Conservation (phyloP, 2,329 filamentous ascomycete species). For the Trichoderma sp. region DNA sequence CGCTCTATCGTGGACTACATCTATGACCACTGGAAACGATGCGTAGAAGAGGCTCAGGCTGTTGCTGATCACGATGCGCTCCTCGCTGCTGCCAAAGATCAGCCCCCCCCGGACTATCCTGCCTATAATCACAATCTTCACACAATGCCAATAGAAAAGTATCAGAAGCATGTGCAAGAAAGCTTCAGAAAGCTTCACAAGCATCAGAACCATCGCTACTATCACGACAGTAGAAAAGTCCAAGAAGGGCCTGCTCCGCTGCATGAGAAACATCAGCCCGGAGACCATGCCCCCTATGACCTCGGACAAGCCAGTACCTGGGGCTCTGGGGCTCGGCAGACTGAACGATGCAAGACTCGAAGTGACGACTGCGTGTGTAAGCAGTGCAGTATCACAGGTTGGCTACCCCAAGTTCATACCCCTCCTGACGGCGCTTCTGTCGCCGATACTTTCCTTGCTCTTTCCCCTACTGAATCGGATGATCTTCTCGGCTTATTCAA, state of each 20-base stretch:
- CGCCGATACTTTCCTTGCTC: neutral
- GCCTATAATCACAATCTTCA: conserved; percentile 7
- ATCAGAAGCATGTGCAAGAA: neutral
- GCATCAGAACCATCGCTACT: neutral
- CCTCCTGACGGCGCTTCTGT: neutral
- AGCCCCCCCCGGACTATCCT: neutral
- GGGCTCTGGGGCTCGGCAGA: conserved; percentile 9
- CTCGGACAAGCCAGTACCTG: conserved; percentile 1
- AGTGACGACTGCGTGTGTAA: conserved; percentile 27
- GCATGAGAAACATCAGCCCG: neutral
- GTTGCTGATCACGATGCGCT: neutral
- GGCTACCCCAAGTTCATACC: neutral
- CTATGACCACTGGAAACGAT: conserved; percentile 8
- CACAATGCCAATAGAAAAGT: neutral
- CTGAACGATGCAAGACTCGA: neutral
- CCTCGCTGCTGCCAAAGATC: neutral
- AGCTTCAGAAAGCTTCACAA: conserved; percentile 2
- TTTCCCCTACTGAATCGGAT: neutral
- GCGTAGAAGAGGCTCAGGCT: neutral
- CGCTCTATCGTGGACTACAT: conserved; percentile 5
- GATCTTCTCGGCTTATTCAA: neutral
- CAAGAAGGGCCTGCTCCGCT: neutral
- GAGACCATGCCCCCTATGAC: neutral
- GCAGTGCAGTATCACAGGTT: conserved; percentile 29
- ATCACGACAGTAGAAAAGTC: neutral